Conservation (phyloP, 2,329 filamentous ascomycete species). For the Metarhizium guizhouense region DNA sequence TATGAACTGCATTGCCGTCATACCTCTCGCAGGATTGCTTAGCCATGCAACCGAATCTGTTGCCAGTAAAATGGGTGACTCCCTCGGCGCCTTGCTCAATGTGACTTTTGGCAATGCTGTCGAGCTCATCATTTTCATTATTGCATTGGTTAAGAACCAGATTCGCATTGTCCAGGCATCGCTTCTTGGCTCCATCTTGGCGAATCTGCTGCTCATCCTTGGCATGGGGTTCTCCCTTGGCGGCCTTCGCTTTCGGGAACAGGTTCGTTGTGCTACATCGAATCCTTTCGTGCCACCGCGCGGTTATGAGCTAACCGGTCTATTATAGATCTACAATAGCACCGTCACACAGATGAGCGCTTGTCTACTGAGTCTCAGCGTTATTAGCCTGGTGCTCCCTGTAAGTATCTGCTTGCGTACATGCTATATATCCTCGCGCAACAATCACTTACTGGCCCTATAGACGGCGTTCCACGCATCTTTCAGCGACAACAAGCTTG, state of each 20-base stretch:
- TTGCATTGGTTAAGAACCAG: slow-evolving; percentile 42
- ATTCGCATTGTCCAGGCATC: slow-evolving; percentile 90
- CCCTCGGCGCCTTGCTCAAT: slow-evolving; percentile 63
- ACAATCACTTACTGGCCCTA: slow-evolving; percentile 29
- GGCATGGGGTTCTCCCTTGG: slow-evolving; percentile 88
- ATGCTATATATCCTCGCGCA: slow-evolving; percentile 11
- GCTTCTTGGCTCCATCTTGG: slow-evolving; percentile 78
- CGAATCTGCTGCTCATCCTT: slow-evolving; percentile 79
- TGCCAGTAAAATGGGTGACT: slow-evolving; percentile 62
- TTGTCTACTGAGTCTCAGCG: slow-evolving; percentile 80
- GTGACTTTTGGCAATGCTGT: slow-evolving; percentile 74
- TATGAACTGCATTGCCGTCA: slow-evolving; percentile 67
- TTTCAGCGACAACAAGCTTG: slow-evolving; percentile 53
- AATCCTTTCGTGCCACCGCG: no score
- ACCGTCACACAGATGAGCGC: slow-evolving; percentile 96
- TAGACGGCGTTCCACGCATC: slow-evolving; percentile 88
- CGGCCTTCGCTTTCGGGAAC: slow-evolving; percentile 78
- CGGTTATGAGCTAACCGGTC: not conserved
- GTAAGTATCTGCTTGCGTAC: slow-evolving; percentile 35
- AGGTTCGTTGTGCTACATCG: slow-evolving; percentile 36
- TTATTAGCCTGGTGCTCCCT: slow-evolving; percentile 79
- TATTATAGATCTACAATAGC: slow-evolving; percentile 71
- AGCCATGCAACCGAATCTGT: slow-evolving; percentile 69
- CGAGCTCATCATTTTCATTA: slow-evolving; percentile 63
- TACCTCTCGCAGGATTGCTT: slow-evolving; percentile 64